phyloP scores from a whole-genome alignment of 1,284 basidiomycete genomes.

The Pseudomicrostroma phylloplanum region DNA sequence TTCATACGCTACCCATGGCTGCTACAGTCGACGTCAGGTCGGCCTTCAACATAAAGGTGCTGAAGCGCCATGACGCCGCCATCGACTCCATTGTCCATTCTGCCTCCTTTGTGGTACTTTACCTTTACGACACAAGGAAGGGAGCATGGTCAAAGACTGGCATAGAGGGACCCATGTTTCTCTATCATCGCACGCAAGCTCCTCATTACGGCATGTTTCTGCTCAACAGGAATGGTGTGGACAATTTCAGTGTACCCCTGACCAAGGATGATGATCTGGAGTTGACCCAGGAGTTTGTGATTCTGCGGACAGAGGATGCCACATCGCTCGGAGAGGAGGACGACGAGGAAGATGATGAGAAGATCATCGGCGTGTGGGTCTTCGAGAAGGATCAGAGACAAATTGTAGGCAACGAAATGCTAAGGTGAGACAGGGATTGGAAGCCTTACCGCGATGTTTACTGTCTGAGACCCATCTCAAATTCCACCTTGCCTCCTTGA shows the following conservation, averaged over 20 bases:
- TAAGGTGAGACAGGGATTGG: slow-evolving; percentile 23
- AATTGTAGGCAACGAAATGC: slow-evolving; percentile 56
- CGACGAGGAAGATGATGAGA: slow-evolving; percentile 5
- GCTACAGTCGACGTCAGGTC: background rate
- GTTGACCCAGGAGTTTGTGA: slow-evolving; percentile 60
- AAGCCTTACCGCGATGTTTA: background rate
- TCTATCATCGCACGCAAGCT: slow-evolving; percentile 59
- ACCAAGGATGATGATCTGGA: slow-evolving; percentile 73
- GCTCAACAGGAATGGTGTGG: slow-evolving; percentile 75
- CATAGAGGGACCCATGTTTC: slow-evolving; percentile 79
- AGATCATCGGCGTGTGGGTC: slow-evolving; percentile 72
- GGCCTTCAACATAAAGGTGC: slow-evolving; percentile 67
- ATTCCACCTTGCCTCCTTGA: background rate
- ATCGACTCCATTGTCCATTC: slow-evolving; percentile 75
- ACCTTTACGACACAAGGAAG: slow-evolving; percentile 31
- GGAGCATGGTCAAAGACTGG: slow-evolving; percentile 71
- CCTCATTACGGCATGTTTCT: slow-evolving; percentile 81
- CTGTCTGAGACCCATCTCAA: background rate
- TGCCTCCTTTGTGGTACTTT: slow-evolving; percentile 66
- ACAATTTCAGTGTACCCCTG: slow-evolving; percentile 70
- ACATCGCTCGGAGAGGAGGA: slow-evolving; percentile 4
- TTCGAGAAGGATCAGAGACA: slow-evolving; percentile 66
- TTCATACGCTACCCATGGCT: background rate
- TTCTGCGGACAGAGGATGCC: slow-evolving; percentile 63
- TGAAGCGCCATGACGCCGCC: slow-evolving; percentile 70